Conservation (phyloP, 2,329 filamentous ascomycete genomes). For the Aureobasidium sp. region DNA sequence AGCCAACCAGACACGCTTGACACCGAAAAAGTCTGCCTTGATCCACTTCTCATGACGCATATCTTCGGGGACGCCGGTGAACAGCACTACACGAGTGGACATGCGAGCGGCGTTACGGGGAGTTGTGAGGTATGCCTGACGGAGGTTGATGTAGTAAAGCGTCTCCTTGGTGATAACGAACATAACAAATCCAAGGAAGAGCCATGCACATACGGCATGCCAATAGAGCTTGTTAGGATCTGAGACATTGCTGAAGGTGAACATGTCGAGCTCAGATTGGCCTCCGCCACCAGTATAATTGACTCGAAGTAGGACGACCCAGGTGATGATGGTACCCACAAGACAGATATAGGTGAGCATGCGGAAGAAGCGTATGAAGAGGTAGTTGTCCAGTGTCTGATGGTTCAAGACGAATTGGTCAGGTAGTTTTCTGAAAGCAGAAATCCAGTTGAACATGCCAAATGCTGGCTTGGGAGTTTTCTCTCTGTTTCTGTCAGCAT, state of each 20-base stretch:
- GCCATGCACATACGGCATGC: constrained; percentile 33
- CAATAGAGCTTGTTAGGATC: constrained; percentile 36
- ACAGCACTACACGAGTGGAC: constrained; percentile 40
- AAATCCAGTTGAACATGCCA: constrained; percentile 48
- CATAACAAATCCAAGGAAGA: constrained; percentile 38
- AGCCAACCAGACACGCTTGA: constrained; percentile 40
- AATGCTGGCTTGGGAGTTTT: constrained; percentile 39
- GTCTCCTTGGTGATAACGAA: constrained; percentile 40
- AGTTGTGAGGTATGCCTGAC: constrained; percentile 40
- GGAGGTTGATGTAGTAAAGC: constrained; percentile 39
- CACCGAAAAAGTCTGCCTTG: constrained; percentile 32
- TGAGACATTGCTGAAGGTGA: constrained; percentile 34
- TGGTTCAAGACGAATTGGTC: constrained; percentile 41
- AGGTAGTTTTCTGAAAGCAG: constrained; percentile 33
- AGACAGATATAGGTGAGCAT: constrained; percentile 36
- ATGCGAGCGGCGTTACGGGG: constrained; percentile 37
- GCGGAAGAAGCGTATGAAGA: constrained; percentile 43
- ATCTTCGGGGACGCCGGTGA: constrained; percentile 38
- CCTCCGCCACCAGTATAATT: constrained; percentile 32
- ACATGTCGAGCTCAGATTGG: constrained; percentile 23
- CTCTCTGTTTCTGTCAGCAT: constrained; percentile 28
- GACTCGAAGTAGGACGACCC: constrained; percentile 42
- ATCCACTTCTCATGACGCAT: constrained; percentile 33
- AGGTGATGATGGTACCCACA: constrained; percentile 39
- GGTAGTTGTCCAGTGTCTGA: constrained; percentile 41